Percentiles rank a stretch among this genome's conserved stretches.
Evolutionary conservation across 768 basidiomycete genomes (phyloP).

Genomic region (Sarcomyxa edulis): DNA sequence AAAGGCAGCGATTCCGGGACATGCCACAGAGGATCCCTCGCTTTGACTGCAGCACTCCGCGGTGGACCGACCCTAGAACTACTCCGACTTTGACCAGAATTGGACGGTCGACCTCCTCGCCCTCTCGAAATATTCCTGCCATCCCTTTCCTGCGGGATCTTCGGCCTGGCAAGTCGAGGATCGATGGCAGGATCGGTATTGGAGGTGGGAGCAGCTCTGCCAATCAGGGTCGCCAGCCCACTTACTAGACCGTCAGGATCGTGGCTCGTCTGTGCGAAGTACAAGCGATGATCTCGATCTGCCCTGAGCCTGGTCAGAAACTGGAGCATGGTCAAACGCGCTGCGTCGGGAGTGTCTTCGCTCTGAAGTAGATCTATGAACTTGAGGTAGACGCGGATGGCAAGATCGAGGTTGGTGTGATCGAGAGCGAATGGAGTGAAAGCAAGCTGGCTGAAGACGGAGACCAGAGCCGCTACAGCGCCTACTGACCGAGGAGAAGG

Average conservation of each 20-base stretch:
- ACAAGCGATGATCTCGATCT: constrained; percentile 85
- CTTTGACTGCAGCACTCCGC: constrained; percentile 17
- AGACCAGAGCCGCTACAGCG: constrained; percentile 58
- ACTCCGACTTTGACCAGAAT: constrained; percentile 52
- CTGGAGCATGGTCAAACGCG: constrained; percentile 70
- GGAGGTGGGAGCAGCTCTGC: constrained; percentile 33
- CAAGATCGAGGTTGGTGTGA: constrained; percentile 42
- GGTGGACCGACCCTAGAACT: constrained; percentile 46
- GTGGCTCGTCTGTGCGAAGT: constrained; percentile 48
- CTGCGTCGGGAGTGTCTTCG: constrained; percentile 48
- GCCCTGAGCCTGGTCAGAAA: constrained; percentile 87
- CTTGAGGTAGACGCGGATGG: constrained; percentile 46
- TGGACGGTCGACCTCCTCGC: constrained; percentile 37
- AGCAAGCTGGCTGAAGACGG: constrained; percentile 63
- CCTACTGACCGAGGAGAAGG: constrained; percentile 41
- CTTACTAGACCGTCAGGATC: constrained; percentile 55
- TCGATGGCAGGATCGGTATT: no score
- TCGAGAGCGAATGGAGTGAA: constrained; percentile 61
- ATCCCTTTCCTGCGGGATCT: constrained; percentile 45
- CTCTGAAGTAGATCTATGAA: constrained; percentile 42
- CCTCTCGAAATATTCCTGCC: constrained; percentile 50
- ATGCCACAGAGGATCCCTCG: constrained; percentile 54
- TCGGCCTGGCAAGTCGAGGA: constrained; percentile 32
- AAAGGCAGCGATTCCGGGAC: constrained; percentile 66
- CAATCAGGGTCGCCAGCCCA: constrained; percentile 60